phyloP scores from a whole-genome alignment of 495 filamentous ascomycete species.

The Lasiosphaeria hispida region DNA sequence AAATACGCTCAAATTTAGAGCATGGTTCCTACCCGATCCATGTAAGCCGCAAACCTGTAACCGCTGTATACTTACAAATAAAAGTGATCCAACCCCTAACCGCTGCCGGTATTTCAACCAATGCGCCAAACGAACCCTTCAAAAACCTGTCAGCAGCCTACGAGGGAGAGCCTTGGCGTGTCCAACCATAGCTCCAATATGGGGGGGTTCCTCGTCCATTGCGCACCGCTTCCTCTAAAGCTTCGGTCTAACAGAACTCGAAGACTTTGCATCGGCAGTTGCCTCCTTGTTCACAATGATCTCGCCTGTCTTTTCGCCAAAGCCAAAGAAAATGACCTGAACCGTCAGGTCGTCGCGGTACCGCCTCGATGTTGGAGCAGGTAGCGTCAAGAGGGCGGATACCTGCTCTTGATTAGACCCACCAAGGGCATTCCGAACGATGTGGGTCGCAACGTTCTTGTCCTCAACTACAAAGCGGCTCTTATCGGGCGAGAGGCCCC shows the following conservation, averaged over 20 bases:
- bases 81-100: no score
- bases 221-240: constrained; percentile 24
- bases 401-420: constrained; percentile 93
- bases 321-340: constrained; percentile 97
- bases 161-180: neutral
- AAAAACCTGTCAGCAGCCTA: neutral
- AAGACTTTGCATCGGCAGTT: constrained; percentile 59
- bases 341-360: constrained; percentile 96
- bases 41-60: no score
- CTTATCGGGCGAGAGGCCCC: constrained; percentile 65
- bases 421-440: constrained; percentile 92
- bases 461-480: constrained; percentile 91
- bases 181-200: neutral
- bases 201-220: neutral
- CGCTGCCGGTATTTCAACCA: neutral
- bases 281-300: constrained; percentile 84
- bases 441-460: constrained; percentile 92
- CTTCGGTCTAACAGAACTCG: constrained; percentile 39
- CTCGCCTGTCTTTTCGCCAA: constrained; percentile 68
- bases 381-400: constrained; percentile 87
- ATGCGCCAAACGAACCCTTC: neutral
- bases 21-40: no score
- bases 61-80: no score
- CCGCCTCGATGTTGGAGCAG: constrained; percentile 82
- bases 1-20: no score